Conservation (phyloP, 2,329 filamentous ascomycete genomes). For the Talaromyces sp. region DNA sequence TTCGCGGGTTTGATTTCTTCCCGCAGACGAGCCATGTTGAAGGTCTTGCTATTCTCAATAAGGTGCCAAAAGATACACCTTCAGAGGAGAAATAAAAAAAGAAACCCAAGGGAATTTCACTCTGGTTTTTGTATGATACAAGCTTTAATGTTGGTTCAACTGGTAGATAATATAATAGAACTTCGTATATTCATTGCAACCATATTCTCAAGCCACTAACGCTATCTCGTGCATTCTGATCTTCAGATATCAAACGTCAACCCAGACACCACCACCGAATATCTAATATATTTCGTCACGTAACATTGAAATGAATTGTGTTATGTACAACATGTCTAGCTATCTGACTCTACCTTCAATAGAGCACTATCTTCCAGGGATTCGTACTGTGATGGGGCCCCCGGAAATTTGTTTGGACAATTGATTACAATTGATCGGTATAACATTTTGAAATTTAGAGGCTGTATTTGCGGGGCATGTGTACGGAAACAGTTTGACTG, state of each 20-base stretch:
- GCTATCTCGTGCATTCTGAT: too few species aligned
- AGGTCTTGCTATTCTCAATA: constrained; percentile 56
- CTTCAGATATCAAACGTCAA: too few species aligned
- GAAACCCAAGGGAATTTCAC: background rate
- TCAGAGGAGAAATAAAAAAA: background rate
- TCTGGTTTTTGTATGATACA: background rate
- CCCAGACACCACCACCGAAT: background rate
- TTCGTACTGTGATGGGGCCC: background rate
- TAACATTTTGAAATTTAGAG: background rate
- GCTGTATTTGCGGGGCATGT: background rate
- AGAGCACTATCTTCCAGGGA: background rate
- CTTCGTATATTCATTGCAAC: background rate
- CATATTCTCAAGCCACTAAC: background rate
- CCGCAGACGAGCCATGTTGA: constrained; percentile 73
- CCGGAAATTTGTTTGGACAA: background rate
- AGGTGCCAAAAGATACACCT: constrained; percentile 16
- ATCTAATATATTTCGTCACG: background rate
- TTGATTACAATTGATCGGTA: background rate
- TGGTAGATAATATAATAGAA: background rate
- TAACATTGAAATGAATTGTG: background rate
- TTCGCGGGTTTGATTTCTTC: constrained; percentile 95
- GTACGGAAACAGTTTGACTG: background rate
- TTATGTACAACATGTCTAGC: background rate
- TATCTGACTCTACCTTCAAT: background rate
- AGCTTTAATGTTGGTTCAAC: background rate